Conservation (phyloP, 495 filamentous ascomycete genomes). For the Cercophora scortea region DNA sequence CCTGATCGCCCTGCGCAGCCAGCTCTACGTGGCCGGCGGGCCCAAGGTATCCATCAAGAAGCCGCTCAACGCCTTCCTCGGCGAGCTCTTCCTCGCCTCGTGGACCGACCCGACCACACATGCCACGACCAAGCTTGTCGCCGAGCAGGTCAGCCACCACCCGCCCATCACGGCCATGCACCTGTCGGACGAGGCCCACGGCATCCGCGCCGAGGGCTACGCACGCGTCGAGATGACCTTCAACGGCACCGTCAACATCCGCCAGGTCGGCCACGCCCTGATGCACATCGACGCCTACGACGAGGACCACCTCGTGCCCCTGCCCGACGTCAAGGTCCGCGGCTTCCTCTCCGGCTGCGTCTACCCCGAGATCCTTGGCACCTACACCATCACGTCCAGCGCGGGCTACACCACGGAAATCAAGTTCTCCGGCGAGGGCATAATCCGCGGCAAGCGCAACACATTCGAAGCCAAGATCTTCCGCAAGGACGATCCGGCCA, state of each 20-base stretch:
- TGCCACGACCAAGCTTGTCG: constrained; percentile 66
- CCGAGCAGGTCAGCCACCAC: constrained; percentile 57
- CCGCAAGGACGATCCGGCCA: constrained; percentile 7
- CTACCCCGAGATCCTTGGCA: constrained; percentile 34
- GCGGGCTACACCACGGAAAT: constrained; percentile 30
- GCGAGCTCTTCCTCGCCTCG: constrained; percentile 45
- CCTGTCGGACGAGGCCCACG: constrained; percentile 66
- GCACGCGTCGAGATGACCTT: constrained; percentile 84
- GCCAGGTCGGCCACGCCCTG: constrained; percentile 74
- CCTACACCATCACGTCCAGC: constrained; percentile 26
- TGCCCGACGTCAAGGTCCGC: constrained; percentile 37
- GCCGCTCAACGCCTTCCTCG: constrained; percentile 34
- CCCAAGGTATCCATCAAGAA: constrained; percentile 24
- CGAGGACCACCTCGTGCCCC: constrained; percentile 43
- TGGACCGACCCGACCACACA: constrained; percentile 65
- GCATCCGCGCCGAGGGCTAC: constrained; percentile 73
- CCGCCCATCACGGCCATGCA: constrained; percentile 82
- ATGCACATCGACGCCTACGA: constrained; percentile 37
- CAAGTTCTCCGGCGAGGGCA: constrained; percentile 27
- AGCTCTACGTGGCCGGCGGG: constrained; percentile 45
- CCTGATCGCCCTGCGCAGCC: constrained; percentile 70
- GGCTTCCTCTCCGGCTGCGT: constrained; percentile 33
- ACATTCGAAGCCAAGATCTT: constrained; percentile 21
- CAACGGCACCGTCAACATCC: constrained; percentile 66
- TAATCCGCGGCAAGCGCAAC: constrained; percentile 28